Base-by-base conservation (phyloP, 2,329 filamentous ascomycete genomes). In the Fusarium nanum region DNA sequence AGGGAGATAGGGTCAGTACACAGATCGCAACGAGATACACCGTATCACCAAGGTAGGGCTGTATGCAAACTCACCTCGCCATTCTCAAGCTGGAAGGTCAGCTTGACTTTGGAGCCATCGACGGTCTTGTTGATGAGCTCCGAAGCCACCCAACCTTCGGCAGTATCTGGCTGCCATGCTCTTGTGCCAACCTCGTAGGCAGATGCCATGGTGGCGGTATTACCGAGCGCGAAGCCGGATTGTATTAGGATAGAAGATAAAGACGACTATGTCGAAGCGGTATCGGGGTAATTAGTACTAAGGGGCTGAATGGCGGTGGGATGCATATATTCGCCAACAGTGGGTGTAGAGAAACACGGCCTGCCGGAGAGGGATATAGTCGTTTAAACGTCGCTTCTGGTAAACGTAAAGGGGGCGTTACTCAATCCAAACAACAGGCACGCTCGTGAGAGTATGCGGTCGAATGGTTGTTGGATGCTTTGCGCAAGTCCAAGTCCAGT, bases 81-180 rank as follows among this genome's bases (percentile, higher is more conserved):
- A 88, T 94, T 97, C 76, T 94, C 93, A 72, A 98, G 87, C 82
- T 90, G 87, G 83, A 99, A 98, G 76, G 94, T 88, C 76, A 99
- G 88, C 79, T 87, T 91, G 77, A 95, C 92, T 80, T 97, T 98
- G 78, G 93, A 88, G 68, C 94, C 96, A 78, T 96, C 87, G 72
- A 93, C 84, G 60, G 88, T 87, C 86, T 96, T 98, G 82, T 92
- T 91, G 80, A 92, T 87, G 76, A 99, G 92, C 86, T 98, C 94
- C 48, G 96, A 98, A 79, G 94, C 92, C 81, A 99, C 90, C 95
- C 96, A 99, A 83, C 96, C 96, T 83, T 99, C 95, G 67, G 93
- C 93, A 80, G 89, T 85, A 85, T 99, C 96, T 76, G 96, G 94
- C 88, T 98, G 96, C 96, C 96, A 99, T 80, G 94, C 96, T 88